Conservation (phyloP, 768 basidiomycete species). For the Amanita rubescens region DNA sequence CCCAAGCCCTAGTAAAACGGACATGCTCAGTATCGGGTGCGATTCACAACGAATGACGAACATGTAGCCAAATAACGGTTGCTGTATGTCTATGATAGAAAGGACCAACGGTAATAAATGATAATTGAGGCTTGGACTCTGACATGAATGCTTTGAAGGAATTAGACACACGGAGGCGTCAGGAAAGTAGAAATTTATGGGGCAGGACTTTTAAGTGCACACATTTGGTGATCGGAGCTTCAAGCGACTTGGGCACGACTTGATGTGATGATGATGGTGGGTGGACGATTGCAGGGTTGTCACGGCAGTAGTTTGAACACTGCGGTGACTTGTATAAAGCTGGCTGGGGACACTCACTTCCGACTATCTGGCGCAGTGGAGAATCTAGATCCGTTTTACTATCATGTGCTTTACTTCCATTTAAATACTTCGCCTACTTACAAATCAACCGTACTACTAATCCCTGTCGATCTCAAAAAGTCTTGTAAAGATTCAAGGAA, state of each 20-base stretch:
- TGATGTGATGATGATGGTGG: neutral
- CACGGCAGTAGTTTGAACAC: neutral
- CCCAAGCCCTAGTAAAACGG: constrained; percentile 32
- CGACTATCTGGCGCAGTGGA: neutral
- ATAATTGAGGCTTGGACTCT: neutral
- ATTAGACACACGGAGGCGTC: no score
- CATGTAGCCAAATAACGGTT: constrained; percentile 67
- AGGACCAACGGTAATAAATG: constrained; percentile 8
- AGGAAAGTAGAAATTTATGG: constrained; percentile 13
- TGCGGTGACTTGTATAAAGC: neutral
- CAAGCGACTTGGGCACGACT: constrained; percentile 4
- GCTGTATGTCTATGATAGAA: constrained; percentile 30
- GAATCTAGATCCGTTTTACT: neutral
- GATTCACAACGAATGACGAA: constrained; percentile 20
- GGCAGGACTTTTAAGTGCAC: neutral
- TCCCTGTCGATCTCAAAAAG: constrained; percentile 32
- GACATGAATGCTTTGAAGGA: neutral
- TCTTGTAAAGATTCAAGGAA: no score
- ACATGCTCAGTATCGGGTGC: neutral
- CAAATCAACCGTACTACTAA: no score
- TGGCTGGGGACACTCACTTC: neutral
- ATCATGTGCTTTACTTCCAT: no score
- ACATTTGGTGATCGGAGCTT: constrained; percentile 8
- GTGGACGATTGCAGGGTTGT: neutral
- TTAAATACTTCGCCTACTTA: no score